phyloP scores from a whole-genome alignment of 2,329 filamentous ascomycete species.

The Moelleriella libera region DNA sequence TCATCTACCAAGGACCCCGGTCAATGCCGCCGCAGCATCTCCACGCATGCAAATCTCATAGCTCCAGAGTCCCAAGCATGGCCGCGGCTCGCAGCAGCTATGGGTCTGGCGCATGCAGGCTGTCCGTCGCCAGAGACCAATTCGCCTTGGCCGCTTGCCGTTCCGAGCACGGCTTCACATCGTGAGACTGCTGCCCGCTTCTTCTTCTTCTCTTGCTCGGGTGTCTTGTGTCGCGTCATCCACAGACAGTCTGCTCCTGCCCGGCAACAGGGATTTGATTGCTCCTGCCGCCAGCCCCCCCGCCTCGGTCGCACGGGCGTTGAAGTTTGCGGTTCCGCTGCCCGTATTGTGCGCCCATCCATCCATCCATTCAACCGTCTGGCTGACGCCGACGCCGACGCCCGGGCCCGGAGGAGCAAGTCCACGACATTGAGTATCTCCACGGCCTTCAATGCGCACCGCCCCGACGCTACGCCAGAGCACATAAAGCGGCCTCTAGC shows the following conservation, averaged over 20 bases:
- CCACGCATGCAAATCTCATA: neutral
- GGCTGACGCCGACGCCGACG: neutral
- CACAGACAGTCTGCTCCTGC: too few species aligned
- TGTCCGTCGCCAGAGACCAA: too few species aligned
- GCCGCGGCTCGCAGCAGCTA: neutral
- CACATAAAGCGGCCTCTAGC: neutral
- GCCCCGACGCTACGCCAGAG: neutral
- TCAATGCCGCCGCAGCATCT: neutral
- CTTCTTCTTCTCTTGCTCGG: too few species aligned
- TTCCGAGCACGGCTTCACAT: too few species aligned
- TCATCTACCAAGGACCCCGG: neutral
- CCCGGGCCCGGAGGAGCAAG: neutral
- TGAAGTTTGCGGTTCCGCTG: neutral
- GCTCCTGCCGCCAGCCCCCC: neutral
- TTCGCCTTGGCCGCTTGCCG: too few species aligned
- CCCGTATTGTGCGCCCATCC: neutral
- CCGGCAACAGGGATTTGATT: too few species aligned
- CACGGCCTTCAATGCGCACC: neutral
- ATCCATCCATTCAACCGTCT: neutral
- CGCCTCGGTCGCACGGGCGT: neutral
- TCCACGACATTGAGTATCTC: neutral
- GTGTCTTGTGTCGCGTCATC: too few species aligned
- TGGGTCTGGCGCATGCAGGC: neutral
- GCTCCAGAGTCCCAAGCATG: neutral
- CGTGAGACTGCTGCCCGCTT: too few species aligned